Evolutionary conservation across 805 yeast species (phyloP).

Genomic region (Cyberlindnera sargentensis): DNA sequence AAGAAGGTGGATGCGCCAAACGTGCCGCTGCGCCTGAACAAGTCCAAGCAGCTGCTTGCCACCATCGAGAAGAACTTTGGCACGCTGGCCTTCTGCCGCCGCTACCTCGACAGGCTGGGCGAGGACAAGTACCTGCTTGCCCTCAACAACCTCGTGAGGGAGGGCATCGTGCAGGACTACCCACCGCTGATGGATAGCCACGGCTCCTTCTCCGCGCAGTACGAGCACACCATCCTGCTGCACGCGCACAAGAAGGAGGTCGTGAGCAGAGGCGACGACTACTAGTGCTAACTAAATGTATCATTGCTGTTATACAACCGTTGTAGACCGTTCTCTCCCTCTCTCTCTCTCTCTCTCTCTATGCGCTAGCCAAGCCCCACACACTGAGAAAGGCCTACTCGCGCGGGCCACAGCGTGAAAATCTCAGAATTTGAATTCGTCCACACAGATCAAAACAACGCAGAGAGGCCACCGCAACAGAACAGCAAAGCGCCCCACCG

Average conservation of each 20-base stretch:
- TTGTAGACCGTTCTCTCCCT: no score
- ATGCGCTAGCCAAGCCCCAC: no score
- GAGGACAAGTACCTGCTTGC: slow-evolving; percentile 89
- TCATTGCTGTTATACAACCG: no score
- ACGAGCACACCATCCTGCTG: slow-evolving; percentile 85
- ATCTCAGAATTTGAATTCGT: no score
- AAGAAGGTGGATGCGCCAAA: slow-evolving; percentile 42
- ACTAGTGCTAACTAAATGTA: slow-evolving; percentile 28
- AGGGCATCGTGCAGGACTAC: slow-evolving; percentile 87
- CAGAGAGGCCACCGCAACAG: no score
- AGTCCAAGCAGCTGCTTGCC: slow-evolving; percentile 62
- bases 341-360: no score
- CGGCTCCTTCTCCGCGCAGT: slow-evolving; percentile 94
- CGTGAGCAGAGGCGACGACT: slow-evolving; percentile 93
- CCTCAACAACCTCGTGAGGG: slow-evolving; percentile 73
- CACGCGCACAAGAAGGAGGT: slow-evolving; percentile 93
- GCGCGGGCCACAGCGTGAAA: no score
- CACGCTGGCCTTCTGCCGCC: slow-evolving; percentile 92
- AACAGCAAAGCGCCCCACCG: no score
- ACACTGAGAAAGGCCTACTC: no score
- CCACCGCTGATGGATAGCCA: slow-evolving; percentile 83
- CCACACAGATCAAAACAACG: no score
- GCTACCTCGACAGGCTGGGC: slow-evolving; percentile 87
- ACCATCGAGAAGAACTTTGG: slow-evolving; percentile 81
- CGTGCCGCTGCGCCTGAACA: slow-evolving; percentile 49